These are phyloP conservation scores for Apiotrichum gamsii DNA, from an alignment of 1,284 basidiomycete genomes.

Conservation along the genomic window DNA sequence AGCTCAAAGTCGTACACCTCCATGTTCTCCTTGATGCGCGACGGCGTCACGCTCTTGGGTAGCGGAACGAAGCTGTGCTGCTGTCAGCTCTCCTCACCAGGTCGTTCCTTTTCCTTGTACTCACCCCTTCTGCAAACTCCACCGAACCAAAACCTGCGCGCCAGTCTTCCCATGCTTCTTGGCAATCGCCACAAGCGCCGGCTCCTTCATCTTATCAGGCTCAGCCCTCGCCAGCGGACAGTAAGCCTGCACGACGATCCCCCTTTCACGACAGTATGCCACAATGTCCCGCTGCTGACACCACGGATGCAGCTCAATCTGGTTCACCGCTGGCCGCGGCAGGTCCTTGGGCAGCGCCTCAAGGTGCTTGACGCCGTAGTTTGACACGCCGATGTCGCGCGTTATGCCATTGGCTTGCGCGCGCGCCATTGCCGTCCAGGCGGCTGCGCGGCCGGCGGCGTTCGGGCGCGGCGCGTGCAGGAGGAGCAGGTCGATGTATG, in stretches of 20 bases:
- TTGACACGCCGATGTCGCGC: constrained; percentile 66
- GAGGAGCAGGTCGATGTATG: constrained; percentile 72
- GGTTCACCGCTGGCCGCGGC: constrained; percentile 76
- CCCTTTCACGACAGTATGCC: constrained; percentile 62
- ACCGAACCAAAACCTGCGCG: constrained; percentile 70
- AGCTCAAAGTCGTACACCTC: constrained; percentile 67
- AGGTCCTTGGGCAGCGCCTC: constrained; percentile 62
- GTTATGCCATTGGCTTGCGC: constrained; percentile 59
- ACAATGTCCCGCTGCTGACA: constrained; percentile 76
- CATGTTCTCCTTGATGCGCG: constrained; percentile 63
- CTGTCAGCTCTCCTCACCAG: constrained; percentile 2
- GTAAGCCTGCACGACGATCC: constrained; percentile 71
- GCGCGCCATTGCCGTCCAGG: constrained; percentile 31
- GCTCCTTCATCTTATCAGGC: constrained; percentile 51
- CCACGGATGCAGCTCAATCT: constrained; percentile 65
- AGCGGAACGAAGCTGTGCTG: constrained; percentile 58
- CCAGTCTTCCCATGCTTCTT: constrained; percentile 59
- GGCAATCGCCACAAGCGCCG: constrained; percentile 54
- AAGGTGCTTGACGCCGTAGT: constrained; percentile 70
- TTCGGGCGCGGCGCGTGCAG: constrained; percentile 53
- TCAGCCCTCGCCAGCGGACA: constrained; percentile 63
- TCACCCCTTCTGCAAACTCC: constrained; percentile 75
- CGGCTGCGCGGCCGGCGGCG: constrained; percentile 26
- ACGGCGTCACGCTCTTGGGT: constrained; percentile 65
- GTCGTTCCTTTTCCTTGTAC: too few species aligned